Evolutionary conservation across 1,284 basidiomycete species (phyloP), one percentile per base, ranked within the genome.

Genomic region (Puccinia horiana): DNA sequence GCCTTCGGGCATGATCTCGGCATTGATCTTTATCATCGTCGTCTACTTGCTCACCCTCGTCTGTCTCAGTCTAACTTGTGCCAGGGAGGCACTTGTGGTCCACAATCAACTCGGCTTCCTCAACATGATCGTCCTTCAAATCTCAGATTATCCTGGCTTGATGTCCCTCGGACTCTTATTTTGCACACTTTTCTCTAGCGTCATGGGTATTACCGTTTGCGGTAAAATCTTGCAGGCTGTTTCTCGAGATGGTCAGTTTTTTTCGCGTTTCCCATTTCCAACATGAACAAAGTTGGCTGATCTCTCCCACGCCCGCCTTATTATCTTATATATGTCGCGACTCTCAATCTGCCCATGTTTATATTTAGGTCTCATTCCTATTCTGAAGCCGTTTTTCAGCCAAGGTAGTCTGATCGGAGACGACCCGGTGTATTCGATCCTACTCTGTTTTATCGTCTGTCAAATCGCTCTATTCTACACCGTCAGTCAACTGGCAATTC

Each of bases 191-290:
- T 80, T 80, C 44, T 80, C 69, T 26, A 73, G 67, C 29, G 35
- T 80, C 49, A 80, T 80, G 78, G 69, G 69, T n/a, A 54, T 80
- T 23, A 80, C 78, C 8, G 78, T 80, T 20, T 80, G 78, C 56
- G 78, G 78, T 20, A 70, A 80, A 73, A 80, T 80, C 26, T 37
- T 80, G 1, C 78, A 80, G 56, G 78, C 78, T 18, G 65, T 80
- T n/a, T 80, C 78, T 44, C 47, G 78, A 58, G 78, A 80, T 49
- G 78, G 78, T 80, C 40, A 72, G 78, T 61, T 20, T 2, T 16
- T 63, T 3, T 26, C 56, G n/a, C n/a, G n/a, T n/a, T n/a, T 44
- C 44, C 37, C 5, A 37, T 26, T 47, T 29, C 8, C 23, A 40
- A 11, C 9, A 49, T 6, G 14, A n/a, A 4, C 40, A 9, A 14